These are phyloP conservation scores for Lactarius quietus DNA, from an alignment of 768 basidiomycete genomes.

Conservation along the genomic window DNA sequence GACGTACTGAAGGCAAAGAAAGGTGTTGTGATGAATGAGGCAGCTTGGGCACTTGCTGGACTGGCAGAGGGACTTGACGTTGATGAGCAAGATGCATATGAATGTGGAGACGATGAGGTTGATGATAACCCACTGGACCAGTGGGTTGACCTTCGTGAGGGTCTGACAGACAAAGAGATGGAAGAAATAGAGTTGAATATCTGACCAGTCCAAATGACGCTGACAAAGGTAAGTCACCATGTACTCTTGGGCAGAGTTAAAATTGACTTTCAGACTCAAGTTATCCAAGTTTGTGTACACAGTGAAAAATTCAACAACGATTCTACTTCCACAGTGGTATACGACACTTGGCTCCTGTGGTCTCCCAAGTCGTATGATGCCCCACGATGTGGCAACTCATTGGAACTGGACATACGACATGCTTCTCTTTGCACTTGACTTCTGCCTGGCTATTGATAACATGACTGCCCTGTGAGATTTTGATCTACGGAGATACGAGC, in stretches of 20 bases:
- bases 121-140: conserved; percentile 11
- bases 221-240: no score
- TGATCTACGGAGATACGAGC: conserved; percentile 14
- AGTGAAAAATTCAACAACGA: conserved; percentile 23
- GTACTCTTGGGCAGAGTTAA: no score
- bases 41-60: not conserved
- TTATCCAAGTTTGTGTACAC: no score
- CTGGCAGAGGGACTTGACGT: not conserved
- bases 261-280: no score
- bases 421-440: conserved; percentile 22
- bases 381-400: conserved; percentile 29
- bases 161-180: conserved; percentile 17
- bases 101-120: not conserved
- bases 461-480: not conserved
- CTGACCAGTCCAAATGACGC: no score
- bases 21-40: not conserved
- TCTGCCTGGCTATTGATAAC: conserved; percentile 11
- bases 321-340: conserved; percentile 29
- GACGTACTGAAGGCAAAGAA: conserved; percentile 30
- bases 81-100: not conserved
- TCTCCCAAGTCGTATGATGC: conserved; percentile 15
- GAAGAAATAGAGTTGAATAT: no score
- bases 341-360: not conserved
- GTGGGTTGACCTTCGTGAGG: conserved; percentile 31
- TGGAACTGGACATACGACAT: conserved; percentile 30